A percentile compares a stretch with the other conserved stretches of the same genome.
These are phyloP conservation scores for Hypoxylon sp. DNA, from an alignment of 2,329 filamentous ascomycete genomes.

Conservation along the genomic window DNA sequence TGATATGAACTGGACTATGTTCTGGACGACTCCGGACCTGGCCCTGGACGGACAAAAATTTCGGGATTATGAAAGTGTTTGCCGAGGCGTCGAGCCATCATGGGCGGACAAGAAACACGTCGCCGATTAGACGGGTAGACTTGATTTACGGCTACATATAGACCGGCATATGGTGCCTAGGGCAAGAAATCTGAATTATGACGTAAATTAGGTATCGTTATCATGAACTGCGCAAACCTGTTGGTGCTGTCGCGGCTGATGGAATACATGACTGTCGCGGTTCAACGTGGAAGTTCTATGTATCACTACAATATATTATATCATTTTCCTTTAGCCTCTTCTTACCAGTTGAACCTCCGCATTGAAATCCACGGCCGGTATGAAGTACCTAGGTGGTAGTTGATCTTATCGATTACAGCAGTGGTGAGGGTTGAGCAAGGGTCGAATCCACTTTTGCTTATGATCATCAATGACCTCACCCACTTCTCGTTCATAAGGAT, in stretches of 20 bases:
- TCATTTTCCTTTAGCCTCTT: neutral
- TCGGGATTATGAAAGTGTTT: slow-evolving; percentile 81
- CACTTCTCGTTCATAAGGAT: slow-evolving; percentile 1
- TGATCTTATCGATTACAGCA: neutral
- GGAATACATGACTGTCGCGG: neutral
- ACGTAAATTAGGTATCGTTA: neutral
- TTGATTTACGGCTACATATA: neutral
- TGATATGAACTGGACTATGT: slow-evolving; percentile 95
- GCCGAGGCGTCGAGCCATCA: slow-evolving; percentile 72
- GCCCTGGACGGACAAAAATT: slow-evolving; percentile 68
- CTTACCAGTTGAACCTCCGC: neutral
- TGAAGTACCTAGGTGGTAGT: neutral
- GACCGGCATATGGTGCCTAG: neutral
- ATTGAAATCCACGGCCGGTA: neutral
- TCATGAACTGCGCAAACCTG: neutral
- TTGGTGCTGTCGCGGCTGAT: neutral
- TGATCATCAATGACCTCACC: neutral
- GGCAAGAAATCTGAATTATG: neutral
- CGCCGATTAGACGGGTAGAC: slow-evolving; percentile 63
- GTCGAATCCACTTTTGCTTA: neutral
- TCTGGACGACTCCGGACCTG: slow-evolving; percentile 87
- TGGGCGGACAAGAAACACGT: slow-evolving; percentile 73
- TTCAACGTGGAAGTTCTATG: neutral
- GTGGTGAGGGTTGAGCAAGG: neutral
- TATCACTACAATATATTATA: neutral